These are phyloP conservation scores for Artemisia tridentata DNA, from an alignment of 129 eudicot species.

Conservation along the genomic window DNA sequence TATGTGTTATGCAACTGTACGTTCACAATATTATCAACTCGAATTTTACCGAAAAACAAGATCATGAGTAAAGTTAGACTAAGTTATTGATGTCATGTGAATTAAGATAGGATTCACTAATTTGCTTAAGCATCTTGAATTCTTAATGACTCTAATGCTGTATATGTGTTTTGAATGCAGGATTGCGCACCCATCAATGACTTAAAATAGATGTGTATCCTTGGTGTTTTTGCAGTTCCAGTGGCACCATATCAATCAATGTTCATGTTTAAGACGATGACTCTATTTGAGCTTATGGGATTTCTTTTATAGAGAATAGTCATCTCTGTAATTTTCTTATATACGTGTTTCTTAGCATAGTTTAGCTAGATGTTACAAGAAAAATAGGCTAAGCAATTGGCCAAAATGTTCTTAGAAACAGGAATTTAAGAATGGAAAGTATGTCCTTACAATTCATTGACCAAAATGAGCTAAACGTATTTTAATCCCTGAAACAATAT, in stretches of 20 bases:
- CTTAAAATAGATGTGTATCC: background rate
- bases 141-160: background rate
- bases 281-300: slow-evolving; percentile 5
- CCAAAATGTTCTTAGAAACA: slow-evolving; percentile 1
- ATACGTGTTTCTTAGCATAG: background rate
- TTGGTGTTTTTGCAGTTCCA: slow-evolving; percentile 4
- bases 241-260: background rate
- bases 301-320: background rate
- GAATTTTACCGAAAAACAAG: background rate
- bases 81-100: background rate
- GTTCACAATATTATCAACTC: slow-evolving; percentile 4
- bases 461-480: background rate
- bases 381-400: slow-evolving; percentile 5
- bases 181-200: slow-evolving; percentile 11
- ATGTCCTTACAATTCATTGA: background rate
- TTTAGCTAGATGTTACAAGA: background rate
- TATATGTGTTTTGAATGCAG: slow-evolving; percentile 16
- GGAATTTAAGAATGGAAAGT: background rate
- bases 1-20: slow-evolving; percentile 20
- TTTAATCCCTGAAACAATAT: background rate
- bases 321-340: background rate
- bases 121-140: background rate
- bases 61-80: background rate
- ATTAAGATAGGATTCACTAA: background rate
- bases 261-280: slow-evolving; percentile 16